These are phyloP conservation scores for Vaccinium myrtillus DNA, from an alignment of 148 eudicot species.

Conservation along the genomic window DNA sequence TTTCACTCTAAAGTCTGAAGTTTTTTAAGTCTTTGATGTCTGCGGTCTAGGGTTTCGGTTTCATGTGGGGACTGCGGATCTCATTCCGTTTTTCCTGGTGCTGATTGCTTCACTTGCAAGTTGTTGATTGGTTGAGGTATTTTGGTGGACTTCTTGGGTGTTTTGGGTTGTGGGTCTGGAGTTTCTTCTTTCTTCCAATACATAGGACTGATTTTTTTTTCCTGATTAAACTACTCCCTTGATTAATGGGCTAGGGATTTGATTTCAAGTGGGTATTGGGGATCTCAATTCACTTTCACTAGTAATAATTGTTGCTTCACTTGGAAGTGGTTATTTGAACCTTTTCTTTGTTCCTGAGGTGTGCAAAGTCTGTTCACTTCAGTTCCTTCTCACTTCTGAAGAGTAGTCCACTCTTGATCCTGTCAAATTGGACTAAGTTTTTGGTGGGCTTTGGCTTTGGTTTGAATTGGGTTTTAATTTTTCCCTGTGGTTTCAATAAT, in stretches of 20 bases:
- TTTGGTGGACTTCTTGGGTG: slow-evolving; percentile 7
- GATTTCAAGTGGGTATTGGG: slow-evolving; percentile 28
- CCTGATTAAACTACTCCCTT: slow-evolving; percentile 12
- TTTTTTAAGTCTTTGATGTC: slow-evolving; percentile 12
- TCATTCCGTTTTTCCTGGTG: slow-evolving; percentile 4
- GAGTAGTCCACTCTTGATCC: slow-evolving; percentile 5
- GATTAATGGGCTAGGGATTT: slow-evolving; percentile 31
- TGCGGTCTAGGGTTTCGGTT: slow-evolving; percentile 10
- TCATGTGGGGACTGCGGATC: slow-evolving; percentile 12
- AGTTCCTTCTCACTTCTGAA: slow-evolving; percentile 11
- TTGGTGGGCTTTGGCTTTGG: slow-evolving; percentile 21
- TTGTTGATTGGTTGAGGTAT: background rate
- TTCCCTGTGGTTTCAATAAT: slow-evolving; percentile 22
- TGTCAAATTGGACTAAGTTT: slow-evolving; percentile 13
- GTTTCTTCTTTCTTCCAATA: slow-evolving; percentile 13
- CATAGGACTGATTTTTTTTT: background rate
- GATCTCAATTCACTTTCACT: slow-evolving; percentile 12
- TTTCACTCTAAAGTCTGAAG: background rate
- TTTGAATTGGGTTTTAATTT: slow-evolving; percentile 15
- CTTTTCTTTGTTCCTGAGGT: background rate
- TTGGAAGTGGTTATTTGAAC: slow-evolving; percentile 16
- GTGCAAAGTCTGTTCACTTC: slow-evolving; percentile 8
- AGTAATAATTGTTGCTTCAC: slow-evolving; percentile 21
- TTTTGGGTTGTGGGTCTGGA: slow-evolving; percentile 28
- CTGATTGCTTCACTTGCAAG: slow-evolving; percentile 21